Percentiles rank a stretch among this genome's conserved stretches.
Conservation (phyloP, 2,329 filamentous ascomycete genomes). For the Microsporum canis region DNA sequence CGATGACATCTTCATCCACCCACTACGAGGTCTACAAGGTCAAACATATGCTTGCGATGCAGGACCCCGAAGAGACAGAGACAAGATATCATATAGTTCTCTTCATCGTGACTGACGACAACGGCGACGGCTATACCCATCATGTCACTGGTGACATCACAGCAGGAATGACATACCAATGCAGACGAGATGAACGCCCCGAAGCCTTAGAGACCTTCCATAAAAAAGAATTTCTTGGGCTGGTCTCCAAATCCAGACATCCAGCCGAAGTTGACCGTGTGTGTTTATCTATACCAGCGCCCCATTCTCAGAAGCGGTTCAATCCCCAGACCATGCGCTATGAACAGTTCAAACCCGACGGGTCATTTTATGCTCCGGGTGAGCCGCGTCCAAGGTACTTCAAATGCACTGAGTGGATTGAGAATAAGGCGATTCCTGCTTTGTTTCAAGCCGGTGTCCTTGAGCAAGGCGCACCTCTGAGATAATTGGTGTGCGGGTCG, state of each 20-base stretch:
- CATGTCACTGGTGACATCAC: constrained; percentile 3
- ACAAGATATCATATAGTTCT: background rate
- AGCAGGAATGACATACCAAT: background rate
- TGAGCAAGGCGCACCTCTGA: background rate
- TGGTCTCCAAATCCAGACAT: background rate
- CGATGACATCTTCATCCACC: background rate
- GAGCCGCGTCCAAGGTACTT: background rate
- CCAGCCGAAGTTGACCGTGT: background rate
- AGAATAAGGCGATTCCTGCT: background rate
- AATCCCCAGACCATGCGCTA: background rate
- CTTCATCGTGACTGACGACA: background rate
- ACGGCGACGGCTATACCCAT: background rate
- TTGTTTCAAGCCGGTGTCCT: background rate
- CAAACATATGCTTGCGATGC: background rate
- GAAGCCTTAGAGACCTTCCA: background rate
- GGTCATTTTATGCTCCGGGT: background rate
- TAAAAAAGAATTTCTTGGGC: background rate
- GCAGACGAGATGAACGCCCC: background rate
- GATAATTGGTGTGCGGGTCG: background rate
- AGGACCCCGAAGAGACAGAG: background rate
- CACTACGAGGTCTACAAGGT: background rate
- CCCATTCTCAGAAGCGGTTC: background rate
- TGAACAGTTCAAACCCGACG: background rate
- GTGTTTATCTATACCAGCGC: background rate
- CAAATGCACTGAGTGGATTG: constrained; percentile 1